Percentiles rank a stretch among this genome's conserved stretches.
These are phyloP conservation scores for Diddensiella transvaalensis DNA, from an alignment of 805 yeast genomes.

Conservation along the genomic window DNA sequence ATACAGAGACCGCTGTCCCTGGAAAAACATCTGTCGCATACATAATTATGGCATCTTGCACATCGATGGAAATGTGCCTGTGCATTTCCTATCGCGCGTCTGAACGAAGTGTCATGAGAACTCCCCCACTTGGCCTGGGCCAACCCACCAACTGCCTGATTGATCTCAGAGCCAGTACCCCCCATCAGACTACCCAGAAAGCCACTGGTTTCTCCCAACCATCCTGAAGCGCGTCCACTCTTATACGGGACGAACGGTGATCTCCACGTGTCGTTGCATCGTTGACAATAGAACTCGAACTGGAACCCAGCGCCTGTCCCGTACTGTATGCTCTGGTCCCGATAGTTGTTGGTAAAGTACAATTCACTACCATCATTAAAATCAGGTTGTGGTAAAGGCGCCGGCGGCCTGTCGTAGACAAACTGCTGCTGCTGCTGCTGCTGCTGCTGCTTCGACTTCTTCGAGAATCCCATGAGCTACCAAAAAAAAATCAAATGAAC, in stretches of 20 bases:
- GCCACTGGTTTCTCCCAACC: neutral
- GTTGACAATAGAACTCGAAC: neutral
- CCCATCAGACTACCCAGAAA: neutral
- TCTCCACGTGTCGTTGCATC: neutral
- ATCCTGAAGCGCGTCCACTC: neutral
- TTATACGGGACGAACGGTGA: neutral
- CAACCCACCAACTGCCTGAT: neutral
- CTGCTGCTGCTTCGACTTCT: neutral
- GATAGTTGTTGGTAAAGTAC: neutral
- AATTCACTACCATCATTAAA: neutral
- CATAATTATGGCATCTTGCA: neutral
- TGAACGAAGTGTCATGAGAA: neutral
- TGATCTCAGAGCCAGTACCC: neutral
- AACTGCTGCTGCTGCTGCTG: too few relatives aligned
- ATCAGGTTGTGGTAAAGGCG: too few relatives aligned
- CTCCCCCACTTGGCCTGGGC: neutral
- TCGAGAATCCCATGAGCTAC: neutral
- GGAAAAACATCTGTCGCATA: neutral
- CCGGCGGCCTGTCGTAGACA: too few relatives aligned
- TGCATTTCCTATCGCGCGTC: neutral
- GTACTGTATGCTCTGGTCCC: neutral
- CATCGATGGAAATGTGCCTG: neutral
- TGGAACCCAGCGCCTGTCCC: neutral
- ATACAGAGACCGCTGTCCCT: neutral
- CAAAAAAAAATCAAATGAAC: too few relatives aligned